Evolutionary conservation across 768 basidiomycete species (phyloP).

Genomic region (Russula compacta): DNA sequence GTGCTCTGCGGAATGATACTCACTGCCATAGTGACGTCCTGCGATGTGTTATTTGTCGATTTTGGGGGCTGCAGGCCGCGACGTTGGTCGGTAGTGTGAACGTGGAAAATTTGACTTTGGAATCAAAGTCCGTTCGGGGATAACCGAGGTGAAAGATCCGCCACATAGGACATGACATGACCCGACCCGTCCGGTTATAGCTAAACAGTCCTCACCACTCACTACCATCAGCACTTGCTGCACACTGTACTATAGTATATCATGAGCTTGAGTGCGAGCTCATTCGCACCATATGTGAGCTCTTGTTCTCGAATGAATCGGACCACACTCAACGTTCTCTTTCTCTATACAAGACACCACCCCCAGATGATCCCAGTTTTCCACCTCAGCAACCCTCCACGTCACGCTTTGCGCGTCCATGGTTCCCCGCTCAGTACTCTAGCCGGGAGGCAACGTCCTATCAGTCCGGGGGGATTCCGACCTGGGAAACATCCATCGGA

Average conservation of each 20-base stretch:
- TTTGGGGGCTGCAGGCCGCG: slow-evolving; percentile 22
- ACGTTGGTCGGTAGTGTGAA: not conserved
- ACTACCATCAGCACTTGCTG: not conserved
- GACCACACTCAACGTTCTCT: not conserved
- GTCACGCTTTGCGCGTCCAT: slow-evolving; percentile 33
- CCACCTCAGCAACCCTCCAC: slow-evolving; percentile 22
- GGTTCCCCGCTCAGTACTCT: slow-evolving; percentile 39
- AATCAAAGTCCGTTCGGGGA: slow-evolving; percentile 34
- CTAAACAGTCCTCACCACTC: not conserved
- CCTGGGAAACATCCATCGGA: slow-evolving; percentile 39
- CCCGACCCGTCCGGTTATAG: not conserved
- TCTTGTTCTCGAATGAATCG: not conserved
- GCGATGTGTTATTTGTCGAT: slow-evolving; percentile 7
- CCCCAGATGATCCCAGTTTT: slow-evolving; percentile 44
- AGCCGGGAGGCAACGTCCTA: slow-evolving; percentile 40
- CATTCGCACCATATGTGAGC: slow-evolving; percentile 57
- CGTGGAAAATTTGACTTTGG: slow-evolving; percentile 4
- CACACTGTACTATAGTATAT: not conserved
- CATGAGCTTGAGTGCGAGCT: slow-evolving; percentile 37
- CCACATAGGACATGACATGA: not conserved
- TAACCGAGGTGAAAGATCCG: slow-evolving; percentile 27
- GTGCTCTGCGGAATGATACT: slow-evolving; percentile 8
- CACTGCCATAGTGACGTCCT: slow-evolving; percentile 24
- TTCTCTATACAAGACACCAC: slow-evolving; percentile 35
- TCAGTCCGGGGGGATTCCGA: slow-evolving; percentile 60